phyloP scores from a whole-genome alignment of 768 basidiomycete genomes.

The Leccinellum luteum region DNA sequence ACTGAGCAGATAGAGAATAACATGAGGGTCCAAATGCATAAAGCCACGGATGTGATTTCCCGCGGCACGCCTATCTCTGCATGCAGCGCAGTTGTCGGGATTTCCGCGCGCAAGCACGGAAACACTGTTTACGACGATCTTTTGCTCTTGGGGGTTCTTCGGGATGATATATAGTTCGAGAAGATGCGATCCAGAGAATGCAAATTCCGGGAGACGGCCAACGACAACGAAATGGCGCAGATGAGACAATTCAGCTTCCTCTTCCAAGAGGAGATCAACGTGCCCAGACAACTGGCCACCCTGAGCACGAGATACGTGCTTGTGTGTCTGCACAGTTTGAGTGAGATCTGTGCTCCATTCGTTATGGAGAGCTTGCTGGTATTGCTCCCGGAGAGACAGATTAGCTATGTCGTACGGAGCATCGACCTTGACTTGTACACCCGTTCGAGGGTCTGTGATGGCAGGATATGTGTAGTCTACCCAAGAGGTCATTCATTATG shows the following conservation, averaged over 20 bases:
- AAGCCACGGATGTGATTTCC: conserved; percentile 13
- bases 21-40: conserved; percentile 13
- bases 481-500: not conserved
- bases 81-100: conserved; percentile 8
- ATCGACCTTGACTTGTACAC: conserved; percentile 11
- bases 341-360: conserved; percentile 1
- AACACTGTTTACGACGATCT: conserved; percentile 12
- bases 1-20: conserved; percentile 11
- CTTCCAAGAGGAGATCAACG: conserved; percentile 1
- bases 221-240: conserved; percentile 10
- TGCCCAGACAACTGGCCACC: not conserved
- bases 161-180: conserved; percentile 17
- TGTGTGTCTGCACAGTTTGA: not conserved
- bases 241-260: not conserved
- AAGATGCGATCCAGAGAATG: conserved; percentile 17
- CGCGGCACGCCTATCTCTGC: conserved; percentile 7
- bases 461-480: conserved; percentile 22
- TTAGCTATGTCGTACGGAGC: conserved; percentile 7
- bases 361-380: conserved; percentile 1
- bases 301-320: not conserved
- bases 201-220: conserved; percentile 14
- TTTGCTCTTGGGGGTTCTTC: not conserved
- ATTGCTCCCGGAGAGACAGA: conserved; percentile 3
- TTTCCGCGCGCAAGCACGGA: conserved; percentile 10
- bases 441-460: conserved; percentile 8